phyloP scores from a whole-genome alignment of 2,329 filamentous ascomycete genomes.

The Eutypella sp. region DNA sequence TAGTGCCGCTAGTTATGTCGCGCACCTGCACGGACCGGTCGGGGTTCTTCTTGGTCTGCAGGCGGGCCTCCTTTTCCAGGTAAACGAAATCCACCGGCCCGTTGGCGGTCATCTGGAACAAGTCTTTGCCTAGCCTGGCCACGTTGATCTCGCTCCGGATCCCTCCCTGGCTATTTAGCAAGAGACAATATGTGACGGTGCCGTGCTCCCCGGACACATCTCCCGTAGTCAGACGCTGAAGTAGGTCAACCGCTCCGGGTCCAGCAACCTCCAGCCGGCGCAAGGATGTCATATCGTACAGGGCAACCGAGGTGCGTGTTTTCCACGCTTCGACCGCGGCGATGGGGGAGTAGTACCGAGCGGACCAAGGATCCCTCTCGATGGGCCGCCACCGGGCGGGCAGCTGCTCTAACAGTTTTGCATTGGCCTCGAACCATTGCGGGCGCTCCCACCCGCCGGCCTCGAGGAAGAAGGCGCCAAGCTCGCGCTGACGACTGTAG shows the following conservation, averaged over 20 bases:
- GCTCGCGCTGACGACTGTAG: constrained; percentile 46
- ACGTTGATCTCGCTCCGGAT: constrained; percentile 55
- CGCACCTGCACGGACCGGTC: constrained; percentile 44
- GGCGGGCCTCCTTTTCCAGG: constrained; percentile 46
- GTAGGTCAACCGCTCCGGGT: constrained; percentile 48
- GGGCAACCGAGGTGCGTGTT: constrained; percentile 55
- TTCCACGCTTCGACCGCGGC: constrained; percentile 60
- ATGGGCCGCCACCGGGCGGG: constrained; percentile 50
- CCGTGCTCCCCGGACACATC: constrained; percentile 44
- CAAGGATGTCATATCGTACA: constrained; percentile 60
- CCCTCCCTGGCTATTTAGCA: constrained; percentile 48
- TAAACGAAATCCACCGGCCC: constrained; percentile 50
- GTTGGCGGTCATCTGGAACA: constrained; percentile 54
- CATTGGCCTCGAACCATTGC: constrained; percentile 57
- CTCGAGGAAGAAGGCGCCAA: constrained; percentile 57
- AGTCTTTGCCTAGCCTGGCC: constrained; percentile 42
- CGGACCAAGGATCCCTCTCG: constrained; percentile 55
- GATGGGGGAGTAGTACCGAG: constrained; percentile 52
- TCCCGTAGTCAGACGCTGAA: constrained; percentile 49
- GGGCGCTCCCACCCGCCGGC: constrained; percentile 58
- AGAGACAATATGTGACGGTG: constrained; percentile 49
- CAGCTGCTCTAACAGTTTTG: constrained; percentile 42
- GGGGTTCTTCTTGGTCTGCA: constrained; percentile 37
- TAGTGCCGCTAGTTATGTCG: constrained; percentile 56
- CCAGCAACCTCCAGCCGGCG: constrained; percentile 54